These are phyloP conservation scores for Myxozyma kluyveri DNA, from an alignment of 805 yeast genomes.

Conservation along the genomic window DNA sequence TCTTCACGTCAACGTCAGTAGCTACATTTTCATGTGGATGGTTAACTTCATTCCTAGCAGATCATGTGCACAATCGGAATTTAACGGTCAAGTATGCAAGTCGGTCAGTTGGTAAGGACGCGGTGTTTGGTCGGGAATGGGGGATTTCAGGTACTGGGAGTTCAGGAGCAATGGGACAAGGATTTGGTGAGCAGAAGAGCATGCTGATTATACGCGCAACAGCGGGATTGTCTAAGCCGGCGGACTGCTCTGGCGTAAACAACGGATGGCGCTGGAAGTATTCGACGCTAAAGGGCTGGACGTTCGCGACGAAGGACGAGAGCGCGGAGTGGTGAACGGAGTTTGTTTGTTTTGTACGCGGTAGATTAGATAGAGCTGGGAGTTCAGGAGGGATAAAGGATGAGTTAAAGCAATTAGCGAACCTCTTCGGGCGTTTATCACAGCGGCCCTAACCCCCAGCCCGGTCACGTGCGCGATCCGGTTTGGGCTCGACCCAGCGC, in stretches of 20 bases:
- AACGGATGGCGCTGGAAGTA: slow-evolving; percentile 26
- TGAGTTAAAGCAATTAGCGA: no score
- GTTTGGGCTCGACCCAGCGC: no score
- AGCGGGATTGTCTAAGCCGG: slow-evolving; percentile 3
- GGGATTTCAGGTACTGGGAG: slow-evolving; percentile 17
- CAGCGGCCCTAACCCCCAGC: no score
- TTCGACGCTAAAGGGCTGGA: slow-evolving; percentile 23
- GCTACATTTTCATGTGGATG: slow-evolving; percentile 19
- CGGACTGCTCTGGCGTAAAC: background rate
- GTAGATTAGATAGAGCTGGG: slow-evolving; percentile 46
- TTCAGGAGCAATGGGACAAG: slow-evolving; percentile 13
- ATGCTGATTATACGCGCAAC: slow-evolving; percentile 10
- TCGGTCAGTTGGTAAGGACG: slow-evolving; percentile 21
- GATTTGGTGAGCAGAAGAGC: slow-evolving; percentile 2
- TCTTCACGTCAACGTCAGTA: slow-evolving; percentile 22
- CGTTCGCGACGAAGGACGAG: background rate
- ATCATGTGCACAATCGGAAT: slow-evolving; percentile 9
- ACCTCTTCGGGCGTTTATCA: no score
- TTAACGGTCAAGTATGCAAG: slow-evolving; percentile 19
- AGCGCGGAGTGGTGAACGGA: background rate
- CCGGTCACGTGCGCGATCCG: no score
- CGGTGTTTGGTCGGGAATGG: slow-evolving; percentile 25
- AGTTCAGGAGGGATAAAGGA: slow-evolving; percentile 44
- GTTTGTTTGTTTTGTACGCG: background rate
- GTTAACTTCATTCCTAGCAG: slow-evolving; percentile 13